phyloP scores from a whole-genome alignment of 2,329 filamentous ascomycete genomes.

The Pseudogymnoascus verrucosus region DNA sequence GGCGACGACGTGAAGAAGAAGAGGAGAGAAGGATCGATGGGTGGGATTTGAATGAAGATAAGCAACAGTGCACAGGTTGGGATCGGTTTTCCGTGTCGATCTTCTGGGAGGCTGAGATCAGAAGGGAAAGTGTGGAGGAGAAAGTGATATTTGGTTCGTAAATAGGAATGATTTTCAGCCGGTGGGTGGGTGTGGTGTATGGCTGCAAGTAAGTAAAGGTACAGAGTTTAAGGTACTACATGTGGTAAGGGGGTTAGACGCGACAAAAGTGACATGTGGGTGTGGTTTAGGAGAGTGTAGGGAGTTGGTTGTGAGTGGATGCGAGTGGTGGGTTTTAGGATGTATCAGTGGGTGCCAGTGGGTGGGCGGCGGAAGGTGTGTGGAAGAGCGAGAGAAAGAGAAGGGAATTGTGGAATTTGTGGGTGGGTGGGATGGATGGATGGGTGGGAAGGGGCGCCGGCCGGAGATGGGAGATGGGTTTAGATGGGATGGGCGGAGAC shows the following conservation, averaged over 20 bases:
- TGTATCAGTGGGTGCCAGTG: neutral
- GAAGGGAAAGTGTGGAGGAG: conserved; percentile 2
- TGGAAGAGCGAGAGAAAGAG: neutral
- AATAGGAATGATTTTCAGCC: conserved; percentile 4
- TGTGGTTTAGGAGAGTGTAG: neutral
- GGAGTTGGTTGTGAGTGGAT: neutral
- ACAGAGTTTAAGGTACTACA: neutral
- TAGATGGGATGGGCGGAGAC: neutral
- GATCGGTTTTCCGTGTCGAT: conserved; percentile 1
- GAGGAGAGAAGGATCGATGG: neutral
- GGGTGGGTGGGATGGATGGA: neutral
- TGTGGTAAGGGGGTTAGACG: neutral
- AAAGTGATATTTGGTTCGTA: conserved; percentile 1
- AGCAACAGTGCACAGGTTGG: neutral
- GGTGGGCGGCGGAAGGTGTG: neutral
- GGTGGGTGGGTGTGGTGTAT: neutral
- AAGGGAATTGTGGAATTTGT: neutral
- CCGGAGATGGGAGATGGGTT: neutral
- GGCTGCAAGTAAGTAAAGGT: neutral
- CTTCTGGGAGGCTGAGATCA: neutral
- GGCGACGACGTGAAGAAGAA: neutral
- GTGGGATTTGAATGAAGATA: conserved; percentile 1
- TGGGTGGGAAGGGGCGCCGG: neutral
- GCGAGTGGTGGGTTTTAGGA: neutral
- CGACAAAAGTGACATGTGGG: neutral